Evolutionary conservation across 306 rosid genomes (phyloP).

Genomic region (Hippophae rhamnoides): DNA sequence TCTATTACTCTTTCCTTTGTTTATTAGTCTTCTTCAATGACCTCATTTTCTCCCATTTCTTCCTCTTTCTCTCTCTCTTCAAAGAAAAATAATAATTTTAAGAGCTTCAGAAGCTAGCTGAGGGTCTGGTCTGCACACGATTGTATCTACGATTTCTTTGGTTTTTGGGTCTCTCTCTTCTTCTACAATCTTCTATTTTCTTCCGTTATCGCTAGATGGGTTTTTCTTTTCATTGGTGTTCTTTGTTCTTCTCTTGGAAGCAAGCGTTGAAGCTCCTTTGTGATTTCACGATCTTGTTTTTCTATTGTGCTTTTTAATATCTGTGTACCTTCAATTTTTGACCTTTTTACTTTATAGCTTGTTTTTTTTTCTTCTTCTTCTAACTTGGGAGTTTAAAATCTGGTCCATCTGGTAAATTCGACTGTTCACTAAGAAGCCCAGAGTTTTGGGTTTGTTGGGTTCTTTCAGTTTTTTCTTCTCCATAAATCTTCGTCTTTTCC

Average conservation of each 20-base stretch:
- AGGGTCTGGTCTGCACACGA: slow-evolving; percentile 6
- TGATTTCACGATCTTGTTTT: slow-evolving; percentile 18
- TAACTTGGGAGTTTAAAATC: slow-evolving; percentile 3
- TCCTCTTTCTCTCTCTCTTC: slow-evolving; percentile 1
- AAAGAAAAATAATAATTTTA: not conserved
- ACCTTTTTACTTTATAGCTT: not conserved
- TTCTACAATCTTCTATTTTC: not conserved
- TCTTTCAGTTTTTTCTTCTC: not conserved
- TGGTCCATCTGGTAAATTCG: slow-evolving; percentile 8
- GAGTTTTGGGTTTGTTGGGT: slow-evolving; percentile 7
- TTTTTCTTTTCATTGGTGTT: not conserved
- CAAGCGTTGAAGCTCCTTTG: not conserved
- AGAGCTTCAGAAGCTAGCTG: not conserved
- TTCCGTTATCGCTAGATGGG: not conserved
- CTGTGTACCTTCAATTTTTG: slow-evolving; percentile 4
- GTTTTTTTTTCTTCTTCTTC: not conserved
- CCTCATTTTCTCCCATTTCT: slow-evolving; percentile 10
- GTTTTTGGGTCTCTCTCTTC: slow-evolving; percentile 12
- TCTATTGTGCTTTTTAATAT: slow-evolving; percentile 4
- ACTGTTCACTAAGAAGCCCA: slow-evolving; percentile 12
- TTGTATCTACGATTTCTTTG: slow-evolving; percentile 11
- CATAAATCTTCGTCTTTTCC: not conserved
- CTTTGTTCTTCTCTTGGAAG: not conserved
- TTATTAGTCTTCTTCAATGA: slow-evolving; percentile 8
- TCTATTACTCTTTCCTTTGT: not conserved